phyloP scores from a whole-genome alignment of 768 basidiomycete species.

The Trametopsis cervina region DNA sequence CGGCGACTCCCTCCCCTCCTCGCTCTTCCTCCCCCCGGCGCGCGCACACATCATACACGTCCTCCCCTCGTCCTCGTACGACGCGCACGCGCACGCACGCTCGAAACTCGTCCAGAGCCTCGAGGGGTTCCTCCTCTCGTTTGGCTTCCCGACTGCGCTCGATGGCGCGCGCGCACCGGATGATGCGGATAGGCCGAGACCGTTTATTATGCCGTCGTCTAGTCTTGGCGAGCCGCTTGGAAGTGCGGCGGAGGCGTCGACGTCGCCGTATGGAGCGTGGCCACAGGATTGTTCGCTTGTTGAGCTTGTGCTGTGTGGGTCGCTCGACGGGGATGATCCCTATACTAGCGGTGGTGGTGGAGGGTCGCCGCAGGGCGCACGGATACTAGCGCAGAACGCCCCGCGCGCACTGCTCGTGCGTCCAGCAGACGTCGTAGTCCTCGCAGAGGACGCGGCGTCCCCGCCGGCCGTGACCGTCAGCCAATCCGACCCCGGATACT shows the following conservation, averaged over 20 bases:
- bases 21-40: slow-evolving; percentile 4
- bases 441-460: slow-evolving; percentile 10
- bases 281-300: slow-evolving; percentile 26
- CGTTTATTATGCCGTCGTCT: slow-evolving; percentile 24
- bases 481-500: slow-evolving; percentile 6
- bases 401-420: slow-evolving; percentile 27
- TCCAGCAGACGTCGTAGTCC: slow-evolving; percentile 26
- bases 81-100: slow-evolving; percentile 11
- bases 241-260: slow-evolving; percentile 1
- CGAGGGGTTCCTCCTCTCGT: slow-evolving; percentile 32
- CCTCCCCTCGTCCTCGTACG: slow-evolving; percentile 18
- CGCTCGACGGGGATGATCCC: slow-evolving; percentile 23
- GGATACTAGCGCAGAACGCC: background rate
- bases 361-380: background rate
- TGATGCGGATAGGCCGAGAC: slow-evolving; percentile 19
- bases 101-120: slow-evolving; percentile 28
- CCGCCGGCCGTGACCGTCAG: slow-evolving; percentile 9
- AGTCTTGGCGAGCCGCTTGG: slow-evolving; percentile 19
- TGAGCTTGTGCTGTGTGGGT: slow-evolving; percentile 28
- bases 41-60: slow-evolving; percentile 27
- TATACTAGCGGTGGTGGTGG: background rate
- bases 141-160: slow-evolving; percentile 19
- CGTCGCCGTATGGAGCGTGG: slow-evolving; percentile 7
- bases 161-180: slow-evolving; percentile 3
- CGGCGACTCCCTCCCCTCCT: slow-evolving; percentile 14